Evolutionary conservation across 208 protist genomes (phyloP), one percentile per base, ranked within the genome.

Genomic region (Strigomonas culicis): DNA sequence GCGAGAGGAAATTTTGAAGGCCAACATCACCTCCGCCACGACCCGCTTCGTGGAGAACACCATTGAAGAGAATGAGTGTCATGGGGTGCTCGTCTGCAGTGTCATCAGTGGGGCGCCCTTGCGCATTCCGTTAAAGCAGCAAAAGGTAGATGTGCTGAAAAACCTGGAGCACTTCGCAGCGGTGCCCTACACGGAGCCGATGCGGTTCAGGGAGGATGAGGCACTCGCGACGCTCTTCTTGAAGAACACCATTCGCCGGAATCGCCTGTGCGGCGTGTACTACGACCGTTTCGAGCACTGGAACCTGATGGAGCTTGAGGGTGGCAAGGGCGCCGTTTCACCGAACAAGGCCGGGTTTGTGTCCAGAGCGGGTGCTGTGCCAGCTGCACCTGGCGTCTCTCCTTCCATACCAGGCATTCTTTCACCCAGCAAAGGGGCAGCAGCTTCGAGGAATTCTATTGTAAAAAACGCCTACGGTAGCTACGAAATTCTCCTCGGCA

Each of bases 201-300:
- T 30, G 17, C 32, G 57, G 17, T 56, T 69, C 0, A 60, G 66
- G 19, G 70, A 57, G 13, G 53, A 51, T 2, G 66, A 83, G 55
- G 74, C 58, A 6, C 66, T 80, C 4, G 84, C 74, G 47, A 79
- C 85, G 41, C 44, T 74, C 39, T 93, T 95, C 51, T 32, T 52
- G 27, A 58, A 72, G 28, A 95, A 95, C 59, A 60, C 30, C 0
- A 95, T 95, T 55, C 70, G 63, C 1, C 70, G 75, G 13, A 95
- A 93, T 62, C 82, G 84, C 2, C 52, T 90, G 32, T 90, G 76
- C 79, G 89, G 89, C n/a, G 75, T 95, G 17, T 93, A 81, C 73
- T 77, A 86, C 68, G 89, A 95, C 49, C 72, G 73, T n/a, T 85
- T 89, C 46, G 82, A 86, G 44, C 74, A 82, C 68, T 80, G 79